phyloP scores from a whole-genome alignment of 2,329 filamentous ascomycete genomes.

The Pseudogymnoascus sp. region DNA sequence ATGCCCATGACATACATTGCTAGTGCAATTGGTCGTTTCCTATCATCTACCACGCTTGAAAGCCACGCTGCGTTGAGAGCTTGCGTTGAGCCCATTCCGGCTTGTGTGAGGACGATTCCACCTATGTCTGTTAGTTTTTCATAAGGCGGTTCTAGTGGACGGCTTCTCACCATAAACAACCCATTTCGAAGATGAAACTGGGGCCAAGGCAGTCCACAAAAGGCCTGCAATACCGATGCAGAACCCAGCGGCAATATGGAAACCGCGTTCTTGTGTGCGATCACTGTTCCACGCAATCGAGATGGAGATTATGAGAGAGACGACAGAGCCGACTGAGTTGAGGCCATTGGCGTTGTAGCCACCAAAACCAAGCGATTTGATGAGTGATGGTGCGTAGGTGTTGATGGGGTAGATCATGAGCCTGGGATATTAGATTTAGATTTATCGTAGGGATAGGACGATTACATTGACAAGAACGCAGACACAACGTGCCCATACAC shows the following conservation, averaged over 20 bases:
- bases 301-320: slow-evolving; percentile 12
- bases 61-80: slow-evolving; percentile 11
- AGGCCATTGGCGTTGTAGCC: slow-evolving; percentile 4
- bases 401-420: slow-evolving; percentile 13
- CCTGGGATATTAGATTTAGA: background rate
- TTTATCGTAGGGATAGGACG: background rate
- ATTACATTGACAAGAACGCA: slow-evolving; percentile 10
- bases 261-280: slow-evolving; percentile 8
- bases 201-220: slow-evolving; percentile 6
- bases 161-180: slow-evolving; percentile 4
- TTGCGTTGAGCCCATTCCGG: slow-evolving; percentile 9
- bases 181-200: slow-evolving; percentile 2
- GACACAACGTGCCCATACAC: background rate
- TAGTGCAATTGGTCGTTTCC: slow-evolving; percentile 9
- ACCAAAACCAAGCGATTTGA: background rate
- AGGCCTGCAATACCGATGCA: slow-evolving; percentile 9
- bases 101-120: slow-evolving; percentile 11
- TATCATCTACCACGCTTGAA: slow-evolving; percentile 7
- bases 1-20: slow-evolving; percentile 12
- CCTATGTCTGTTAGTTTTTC: background rate
- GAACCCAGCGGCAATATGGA: slow-evolving; percentile 6
- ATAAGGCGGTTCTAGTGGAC: no score
- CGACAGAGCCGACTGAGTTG: background rate
- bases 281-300: slow-evolving; percentile 10
- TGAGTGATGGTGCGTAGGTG: slow-evolving; percentile 3